Evolutionary conservation across 768 basidiomycete species (phyloP), one percentile per base, ranked within the genome.

Genomic region (Obba rivulosa): DNA sequence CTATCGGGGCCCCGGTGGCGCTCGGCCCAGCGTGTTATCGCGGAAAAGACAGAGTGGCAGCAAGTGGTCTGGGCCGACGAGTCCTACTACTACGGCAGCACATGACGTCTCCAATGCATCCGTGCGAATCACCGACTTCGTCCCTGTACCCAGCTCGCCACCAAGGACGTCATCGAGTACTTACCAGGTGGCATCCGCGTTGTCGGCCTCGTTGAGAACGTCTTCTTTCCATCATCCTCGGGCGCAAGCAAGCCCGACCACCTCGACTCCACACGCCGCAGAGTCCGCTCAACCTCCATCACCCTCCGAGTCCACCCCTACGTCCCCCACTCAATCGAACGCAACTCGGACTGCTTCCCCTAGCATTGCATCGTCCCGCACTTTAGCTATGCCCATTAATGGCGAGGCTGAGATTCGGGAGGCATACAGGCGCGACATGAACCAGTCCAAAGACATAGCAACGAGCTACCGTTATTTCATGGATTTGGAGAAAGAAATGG

Each of bases 181-280:
- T 24, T 69, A 71, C 43, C 23, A 37, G 8, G 34, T 48, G 39
- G 52, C 73, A 25, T 89, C 86, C 45, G 78, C 81, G 4, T 75
- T 89, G 37, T 87, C 86, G 17, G 78, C 78, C n/a, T 87, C 86
- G 28, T 69, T 88, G 38, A 79, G 74, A 5, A 77, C 76, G 18
- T 73, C 83, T 17, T 66, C 68, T 14, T 79, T 86, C 55, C 75
- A 83, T 50, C 70, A 79, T 55, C 75, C 78, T 4, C 73, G 64
- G 48, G 68, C 69, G 20, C 57, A 55, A 48, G 50, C n/a, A 20
- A 41, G 48, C 31, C 34, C 49, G 49, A 42, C n/a, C 57, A 41
- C 28, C 34, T 43, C 48, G 35, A 23, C 36, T 14, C 28, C 50
- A 24, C 56, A 46, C 17, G 50, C 41, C 21, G 24, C 41, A 14